Base-by-base conservation (phyloP, 2,329 filamentous ascomycete species). In the Microdochium nivale region DNA sequence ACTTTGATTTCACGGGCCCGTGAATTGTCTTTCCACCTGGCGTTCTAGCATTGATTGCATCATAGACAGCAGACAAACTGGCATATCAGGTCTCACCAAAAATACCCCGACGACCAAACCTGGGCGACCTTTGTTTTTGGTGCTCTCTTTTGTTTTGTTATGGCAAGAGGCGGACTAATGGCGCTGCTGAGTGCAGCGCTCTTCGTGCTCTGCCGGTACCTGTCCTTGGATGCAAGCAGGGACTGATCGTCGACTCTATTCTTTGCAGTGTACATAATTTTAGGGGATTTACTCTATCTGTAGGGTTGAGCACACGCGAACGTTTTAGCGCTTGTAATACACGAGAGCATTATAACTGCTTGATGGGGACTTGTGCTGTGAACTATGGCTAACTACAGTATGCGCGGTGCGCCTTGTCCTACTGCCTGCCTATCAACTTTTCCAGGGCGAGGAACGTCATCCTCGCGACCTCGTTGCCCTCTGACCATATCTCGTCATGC, bases 401-500 rank as follows among this genome's bases (percentile, higher is more conserved):
- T n/a, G n/a, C n/a, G n/a, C n/a, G n/a, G n/a, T n/a, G n/a, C 30
- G 30, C 8, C 8, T 33, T 33, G 8, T 33, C 30, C 14, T 46
- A 3, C 5, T 46, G 9, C n/a, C 24, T 21, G 4, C 43, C 24
- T 19, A 23, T 24, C 46, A 30, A 25, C 13, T 27, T 44, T 8
- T 51, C 52, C 44, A 65, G 50, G 3, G 55, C 54, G 53, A 58
- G 49, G 49, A 53, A 48, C 43, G 79, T 62, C 19, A 79, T 65
- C 49, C 67, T 67, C 25, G 77, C 80, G 48, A 87, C 64, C 57
- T 82, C 77, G 32, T 63, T 62, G 16, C 84, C 84, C 53, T 79
- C 73, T 61, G 77, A 62, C 81, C 83, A 87, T 2, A 86, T 70
- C 56, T 78, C 76, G 65, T 88, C 79, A 65, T 90, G 86, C 35